Conservation (phyloP, 805 yeast species). For the Ogataea pini region DNA sequence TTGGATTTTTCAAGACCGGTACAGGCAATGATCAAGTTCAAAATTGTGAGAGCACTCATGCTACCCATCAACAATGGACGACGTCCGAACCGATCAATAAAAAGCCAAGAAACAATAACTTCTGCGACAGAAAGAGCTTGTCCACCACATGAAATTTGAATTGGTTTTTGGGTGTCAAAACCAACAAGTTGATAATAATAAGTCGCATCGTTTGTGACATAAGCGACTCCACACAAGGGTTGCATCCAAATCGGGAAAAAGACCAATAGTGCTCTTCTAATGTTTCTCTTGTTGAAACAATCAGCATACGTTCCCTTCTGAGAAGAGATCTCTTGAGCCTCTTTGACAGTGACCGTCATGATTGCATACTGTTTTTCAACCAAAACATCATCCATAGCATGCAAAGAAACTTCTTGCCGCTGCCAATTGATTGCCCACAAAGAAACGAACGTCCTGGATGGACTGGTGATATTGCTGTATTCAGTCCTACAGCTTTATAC, state of each 20-base stretch:
- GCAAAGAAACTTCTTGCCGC: slow-evolving; percentile 27
- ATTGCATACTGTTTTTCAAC: slow-evolving; percentile 37
- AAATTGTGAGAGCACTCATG: slow-evolving; percentile 25
- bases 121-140: slow-evolving; percentile 36
- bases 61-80: slow-evolving; percentile 34
- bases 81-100: slow-evolving; percentile 42
- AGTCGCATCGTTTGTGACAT: slow-evolving; percentile 48
- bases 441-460: slow-evolving; percentile 33
- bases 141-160: slow-evolving; percentile 31
- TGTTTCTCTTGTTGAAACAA: slow-evolving; percentile 45
- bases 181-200: slow-evolving; percentile 53
- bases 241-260: slow-evolving; percentile 43
- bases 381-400: slow-evolving; percentile 24
- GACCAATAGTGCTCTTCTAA: slow-evolving; percentile 47
- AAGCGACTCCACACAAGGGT: slow-evolving; percentile 47
- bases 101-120: slow-evolving; percentile 42
- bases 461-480: slow-evolving; percentile 30
- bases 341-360: slow-evolving; percentile 34
- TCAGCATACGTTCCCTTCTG: slow-evolving; percentile 37
- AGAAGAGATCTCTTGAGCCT: slow-evolving; percentile 25
- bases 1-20: slow-evolving; percentile 24
- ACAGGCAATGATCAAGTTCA: slow-evolving; percentile 30
- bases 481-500: slow-evolving; percentile 27
- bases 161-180: slow-evolving; percentile 42
- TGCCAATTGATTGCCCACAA: slow-evolving; percentile 32